Percentiles rank a stretch among this genome's conserved stretches.
Conservation (phyloP, 1,284 basidiomycete species). For the Puccinia polysora region DNA sequence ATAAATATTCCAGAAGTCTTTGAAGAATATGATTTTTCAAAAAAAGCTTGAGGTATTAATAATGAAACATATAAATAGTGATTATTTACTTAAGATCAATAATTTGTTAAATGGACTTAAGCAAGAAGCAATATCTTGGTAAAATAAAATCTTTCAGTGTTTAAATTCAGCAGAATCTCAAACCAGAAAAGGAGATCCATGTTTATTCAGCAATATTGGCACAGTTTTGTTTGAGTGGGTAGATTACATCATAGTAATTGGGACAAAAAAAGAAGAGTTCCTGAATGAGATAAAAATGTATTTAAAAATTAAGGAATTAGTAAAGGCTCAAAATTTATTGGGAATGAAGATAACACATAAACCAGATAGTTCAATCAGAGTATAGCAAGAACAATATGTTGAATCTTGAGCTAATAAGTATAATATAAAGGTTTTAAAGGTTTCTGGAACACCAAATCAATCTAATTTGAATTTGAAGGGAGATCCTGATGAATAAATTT, state of each 20-base stretch:
- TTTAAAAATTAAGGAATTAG: constrained; percentile 25
- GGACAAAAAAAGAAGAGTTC: not conserved
- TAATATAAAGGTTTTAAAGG: not conserved
- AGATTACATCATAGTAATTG: constrained; percentile 12
- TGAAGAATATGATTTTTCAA: constrained; percentile 3
- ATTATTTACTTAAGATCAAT: constrained; percentile 2
- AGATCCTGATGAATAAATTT: constrained; percentile 3
- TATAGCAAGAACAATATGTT: constrained; percentile 13
- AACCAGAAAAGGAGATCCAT: constrained; percentile 19
- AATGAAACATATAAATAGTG: not conserved
- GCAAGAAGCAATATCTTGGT: constrained; percentile 22
- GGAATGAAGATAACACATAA: constrained; percentile 7
- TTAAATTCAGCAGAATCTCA: constrained; percentile 6
- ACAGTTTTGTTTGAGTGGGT: constrained; percentile 13
- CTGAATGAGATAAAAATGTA: not conserved
- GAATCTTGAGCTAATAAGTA: not conserved
- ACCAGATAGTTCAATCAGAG: not conserved
- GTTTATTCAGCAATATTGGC: not conserved
- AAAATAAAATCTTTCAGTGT: not conserved
- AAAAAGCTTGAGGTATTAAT: not conserved
- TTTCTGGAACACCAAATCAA: constrained; percentile 11
- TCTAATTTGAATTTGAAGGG: constrained; percentile 9
- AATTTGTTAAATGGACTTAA: constrained; percentile 26
- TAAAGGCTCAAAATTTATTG: not conserved
- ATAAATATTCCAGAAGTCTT: not conserved